Evolutionary conservation across 1,284 basidiomycete genomes (phyloP).

Genomic region (Cutaneotrichosporon cutaneum): DNA sequence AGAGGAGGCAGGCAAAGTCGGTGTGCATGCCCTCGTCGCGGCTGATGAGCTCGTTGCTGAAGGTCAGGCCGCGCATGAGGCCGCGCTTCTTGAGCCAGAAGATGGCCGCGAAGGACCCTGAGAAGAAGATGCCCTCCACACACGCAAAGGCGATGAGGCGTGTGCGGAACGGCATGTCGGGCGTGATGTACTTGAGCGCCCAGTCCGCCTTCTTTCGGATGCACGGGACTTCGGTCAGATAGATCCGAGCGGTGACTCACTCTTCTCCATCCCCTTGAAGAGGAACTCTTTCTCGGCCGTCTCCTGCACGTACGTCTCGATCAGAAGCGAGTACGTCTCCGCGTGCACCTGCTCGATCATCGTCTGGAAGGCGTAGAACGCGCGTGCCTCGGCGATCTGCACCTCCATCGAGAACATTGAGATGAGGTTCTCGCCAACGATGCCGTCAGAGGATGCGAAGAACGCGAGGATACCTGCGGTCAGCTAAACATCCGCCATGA

Average conservation of each 20-base stretch:
- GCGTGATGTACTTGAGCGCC: slow-evolving; percentile 91
- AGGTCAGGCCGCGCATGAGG: slow-evolving; percentile 94
- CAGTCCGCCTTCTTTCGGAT: slow-evolving; percentile 87
- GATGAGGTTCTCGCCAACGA: slow-evolving; percentile 90
- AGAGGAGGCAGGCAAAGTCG: slow-evolving; percentile 66
- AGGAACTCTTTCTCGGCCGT: slow-evolving; percentile 56
- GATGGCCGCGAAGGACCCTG: slow-evolving; percentile 88
- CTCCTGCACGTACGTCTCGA: slow-evolving; percentile 61
- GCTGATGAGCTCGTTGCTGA: slow-evolving; percentile 93
- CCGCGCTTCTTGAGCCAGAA: slow-evolving; percentile 99
- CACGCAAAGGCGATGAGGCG: slow-evolving; percentile 91
- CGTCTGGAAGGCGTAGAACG: slow-evolving; percentile 96
- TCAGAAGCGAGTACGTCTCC: slow-evolving; percentile 60
- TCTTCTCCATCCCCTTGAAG: slow-evolving; percentile 59
- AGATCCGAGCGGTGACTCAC: slow-evolving; percentile 30
- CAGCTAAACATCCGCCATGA: slow-evolving; percentile 7
- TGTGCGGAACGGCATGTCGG: slow-evolving; percentile 75
- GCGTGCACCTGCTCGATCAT: slow-evolving; percentile 78
- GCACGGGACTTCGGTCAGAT: slow-evolving; percentile 54
- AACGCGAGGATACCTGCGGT: slow-evolving; percentile 71
- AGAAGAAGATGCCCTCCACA: slow-evolving; percentile 97
- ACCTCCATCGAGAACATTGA: slow-evolving; percentile 94
- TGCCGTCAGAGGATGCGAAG: slow-evolving; percentile 94
- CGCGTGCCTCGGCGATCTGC: slow-evolving; percentile 87
- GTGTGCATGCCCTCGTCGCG: slow-evolving; percentile 97